A percentile compares a stretch with the other conserved stretches of the same genome.
Evolutionary conservation across 2,329 filamentous ascomycete genomes (phyloP).

Genomic region (Aspergillus proliferans): DNA sequence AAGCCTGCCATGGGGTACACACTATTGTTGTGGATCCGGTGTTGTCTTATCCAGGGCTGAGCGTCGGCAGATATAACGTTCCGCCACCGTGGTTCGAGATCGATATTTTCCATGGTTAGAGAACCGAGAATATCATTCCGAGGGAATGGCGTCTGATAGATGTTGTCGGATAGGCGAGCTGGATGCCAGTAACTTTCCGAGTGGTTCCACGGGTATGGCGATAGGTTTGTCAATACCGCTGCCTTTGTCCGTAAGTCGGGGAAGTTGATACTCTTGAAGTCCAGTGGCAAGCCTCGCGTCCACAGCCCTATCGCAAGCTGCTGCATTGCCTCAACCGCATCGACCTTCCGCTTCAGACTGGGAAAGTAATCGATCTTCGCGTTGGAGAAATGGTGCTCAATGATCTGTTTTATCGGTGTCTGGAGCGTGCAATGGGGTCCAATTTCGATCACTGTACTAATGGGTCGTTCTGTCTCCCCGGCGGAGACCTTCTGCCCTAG

Average conservation of each 20-base stretch:
- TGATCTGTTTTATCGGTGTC: slow-evolving; percentile 17
- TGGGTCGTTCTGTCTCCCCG: slow-evolving; percentile 10
- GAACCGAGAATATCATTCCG: slow-evolving; percentile 25
- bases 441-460: slow-evolving; percentile 22
- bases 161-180: slow-evolving; percentile 34
- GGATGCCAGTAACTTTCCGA: slow-evolving; percentile 39
- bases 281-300: slow-evolving; percentile 10
- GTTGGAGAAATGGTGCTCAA: not conserved
- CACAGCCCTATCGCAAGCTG: slow-evolving; percentile 16
- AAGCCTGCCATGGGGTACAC: slow-evolving; percentile 22
- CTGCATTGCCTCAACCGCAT: slow-evolving; percentile 18
- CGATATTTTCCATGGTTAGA: slow-evolving; percentile 18
- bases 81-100: slow-evolving; percentile 20
- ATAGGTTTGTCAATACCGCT: slow-evolving; percentile 25
- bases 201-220: slow-evolving; percentile 48
- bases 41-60: slow-evolving; percentile 21
- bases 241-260: not conserved
- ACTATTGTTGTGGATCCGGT: slow-evolving; percentile 27
- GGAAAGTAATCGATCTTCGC: slow-evolving; percentile 15
- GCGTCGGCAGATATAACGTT: slow-evolving; percentile 21
- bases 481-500: slow-evolving; percentile 9
- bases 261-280: slow-evolving; percentile 15
- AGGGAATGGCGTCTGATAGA: slow-evolving; percentile 9
- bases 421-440: slow-evolving; percentile 33
- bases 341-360: slow-evolving; percentile 17